Conservation (phyloP, 371 early-diverging fungal species). For the Sporodiniella umbellata region DNA sequence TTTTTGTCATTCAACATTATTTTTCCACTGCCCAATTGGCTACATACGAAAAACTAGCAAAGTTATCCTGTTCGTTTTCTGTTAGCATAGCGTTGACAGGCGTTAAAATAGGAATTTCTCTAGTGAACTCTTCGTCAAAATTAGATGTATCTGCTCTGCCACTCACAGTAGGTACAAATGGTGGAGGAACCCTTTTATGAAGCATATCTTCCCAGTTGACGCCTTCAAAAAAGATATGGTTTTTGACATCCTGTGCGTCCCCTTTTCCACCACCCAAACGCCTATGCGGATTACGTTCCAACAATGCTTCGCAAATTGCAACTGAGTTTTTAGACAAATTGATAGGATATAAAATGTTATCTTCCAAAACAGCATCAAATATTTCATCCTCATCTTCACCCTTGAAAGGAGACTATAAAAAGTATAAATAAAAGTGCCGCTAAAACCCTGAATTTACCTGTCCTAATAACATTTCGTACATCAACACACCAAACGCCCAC, state of each 20-base stretch:
- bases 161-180: conserved; percentile 79
- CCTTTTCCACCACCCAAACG: conserved; percentile 78
- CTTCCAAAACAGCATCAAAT: conserved; percentile 88
- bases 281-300: conserved; percentile 78
- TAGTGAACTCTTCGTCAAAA: conserved; percentile 92
- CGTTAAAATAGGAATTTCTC: conserved; percentile 86
- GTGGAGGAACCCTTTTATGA: conserved; percentile 73
- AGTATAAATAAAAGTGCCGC: no score
- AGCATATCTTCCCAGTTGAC: conserved; percentile 90
- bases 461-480: conserved; percentile 97
- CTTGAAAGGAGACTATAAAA: conserved; percentile 76
- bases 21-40: conserved; percentile 72
- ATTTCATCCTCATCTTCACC: conserved; percentile 94
- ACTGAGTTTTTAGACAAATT: conserved; percentile 87
- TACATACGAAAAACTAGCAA: conserved; percentile 85
- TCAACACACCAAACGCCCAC: conserved; percentile 99
- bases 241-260: conserved; percentile 89
- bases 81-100: conserved; percentile 77
- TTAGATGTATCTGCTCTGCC: conserved; percentile 85
- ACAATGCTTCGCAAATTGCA: conserved; percentile 75
- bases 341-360: conserved; percentile 85
- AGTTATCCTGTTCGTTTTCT: conserved; percentile 80
- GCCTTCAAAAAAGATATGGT: conserved; percentile 88
- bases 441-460: no score
- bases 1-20: background rate